Percentiles rank a stretch among this genome's conserved stretches.
Conservation (phyloP, 371 early-diverging fungal species). For the Rhizomucor miehei region DNA sequence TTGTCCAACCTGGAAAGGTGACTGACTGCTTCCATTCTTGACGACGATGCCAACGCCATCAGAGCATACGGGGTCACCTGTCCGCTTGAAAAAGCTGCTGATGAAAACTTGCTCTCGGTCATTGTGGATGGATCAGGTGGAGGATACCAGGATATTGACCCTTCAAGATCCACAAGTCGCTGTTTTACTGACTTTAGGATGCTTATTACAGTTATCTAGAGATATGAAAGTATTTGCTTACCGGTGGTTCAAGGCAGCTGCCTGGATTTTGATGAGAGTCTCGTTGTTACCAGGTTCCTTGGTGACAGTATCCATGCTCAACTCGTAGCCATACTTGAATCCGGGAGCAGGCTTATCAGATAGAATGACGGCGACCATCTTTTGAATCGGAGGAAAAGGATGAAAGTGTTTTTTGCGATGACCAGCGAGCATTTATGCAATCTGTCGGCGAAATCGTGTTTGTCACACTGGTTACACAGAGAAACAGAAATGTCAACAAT, state of each 20-base stretch:
- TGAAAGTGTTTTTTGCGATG: no score
- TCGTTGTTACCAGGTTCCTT: background rate
- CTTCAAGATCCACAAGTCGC: constrained; percentile 59
- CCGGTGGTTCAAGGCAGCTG: constrained; percentile 1
- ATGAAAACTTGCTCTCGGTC: constrained; percentile 41
- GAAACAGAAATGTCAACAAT: no score
- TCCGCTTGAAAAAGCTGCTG: constrained; percentile 42
- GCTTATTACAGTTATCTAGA: background rate
- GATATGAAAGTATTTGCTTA: background rate
- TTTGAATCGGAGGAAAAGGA: background rate
- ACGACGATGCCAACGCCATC: constrained; percentile 59
- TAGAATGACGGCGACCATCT: background rate
- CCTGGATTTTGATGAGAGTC: background rate
- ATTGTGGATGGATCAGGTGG: constrained; percentile 76
- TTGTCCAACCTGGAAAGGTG: constrained; percentile 22
- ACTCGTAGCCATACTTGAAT: background rate
- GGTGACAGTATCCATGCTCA: background rate
- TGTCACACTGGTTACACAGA: no score
- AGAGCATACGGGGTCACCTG: constrained; percentile 51
- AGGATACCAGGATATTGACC: constrained; percentile 38
- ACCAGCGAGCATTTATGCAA: no score
- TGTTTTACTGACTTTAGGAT: background rate
- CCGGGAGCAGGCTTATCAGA: background rate
- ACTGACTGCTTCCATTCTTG: background rate
- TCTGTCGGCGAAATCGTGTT: no score